These are phyloP conservation scores for Parietichytrium sp. DNA, from an alignment of 108 stramenopile species.

Conservation along the genomic window DNA sequence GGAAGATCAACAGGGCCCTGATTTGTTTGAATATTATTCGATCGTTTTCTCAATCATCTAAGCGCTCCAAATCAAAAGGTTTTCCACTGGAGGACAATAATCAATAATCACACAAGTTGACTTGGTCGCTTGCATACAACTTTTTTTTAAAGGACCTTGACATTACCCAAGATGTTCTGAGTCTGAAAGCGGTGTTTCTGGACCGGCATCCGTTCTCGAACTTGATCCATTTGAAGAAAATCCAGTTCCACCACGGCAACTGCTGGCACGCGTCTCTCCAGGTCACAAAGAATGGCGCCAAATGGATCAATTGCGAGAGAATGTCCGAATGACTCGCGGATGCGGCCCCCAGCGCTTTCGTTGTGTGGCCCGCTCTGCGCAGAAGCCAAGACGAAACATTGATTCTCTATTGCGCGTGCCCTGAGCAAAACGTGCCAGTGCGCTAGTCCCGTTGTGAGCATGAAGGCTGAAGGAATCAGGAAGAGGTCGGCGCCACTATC, in stretches of 20 bases:
- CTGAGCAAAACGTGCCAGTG: conserved; percentile 89
- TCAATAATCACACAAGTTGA: too few species aligned
- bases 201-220: not conserved
- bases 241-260: conserved; percentile 14
- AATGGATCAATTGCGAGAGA: conserved; percentile 54
- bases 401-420: conserved; percentile 91
- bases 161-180: not conserved
- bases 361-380: conserved; percentile 87
- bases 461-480: conserved; percentile 88
- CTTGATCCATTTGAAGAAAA: not conserved
- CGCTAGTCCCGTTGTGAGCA: conserved; percentile 87
- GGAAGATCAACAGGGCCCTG: too few species aligned
- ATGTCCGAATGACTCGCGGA: conserved; percentile 80
- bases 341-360: conserved; percentile 46
- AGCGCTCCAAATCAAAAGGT: too few species aligned
- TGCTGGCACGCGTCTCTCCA: not conserved
- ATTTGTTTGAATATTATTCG: too few species aligned
- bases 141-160: too few species aligned
- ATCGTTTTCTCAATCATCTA: too few species aligned
- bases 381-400: conserved; percentile 91
- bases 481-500: conserved; percentile 72
- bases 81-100: too few species aligned
- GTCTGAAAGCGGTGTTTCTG: not conserved
- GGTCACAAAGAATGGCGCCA: conserved; percentile 38
- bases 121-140: too few species aligned